These are phyloP conservation scores for Aspergillus felis DNA, from an alignment of 2,329 filamentous ascomycete species.

Conservation along the genomic window DNA sequence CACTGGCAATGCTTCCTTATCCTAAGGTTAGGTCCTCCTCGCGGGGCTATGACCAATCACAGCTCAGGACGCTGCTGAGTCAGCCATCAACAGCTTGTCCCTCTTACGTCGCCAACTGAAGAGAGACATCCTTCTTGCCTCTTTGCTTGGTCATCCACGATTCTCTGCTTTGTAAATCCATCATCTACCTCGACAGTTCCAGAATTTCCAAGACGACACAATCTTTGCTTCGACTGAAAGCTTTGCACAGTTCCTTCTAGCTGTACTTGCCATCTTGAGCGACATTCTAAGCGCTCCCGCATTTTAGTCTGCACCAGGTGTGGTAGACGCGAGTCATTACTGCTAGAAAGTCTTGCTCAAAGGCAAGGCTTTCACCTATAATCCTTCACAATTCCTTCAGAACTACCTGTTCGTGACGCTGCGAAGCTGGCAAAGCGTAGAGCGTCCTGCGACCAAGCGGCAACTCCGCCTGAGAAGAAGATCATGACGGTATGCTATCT, in stretches of 20 bases:
- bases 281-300: conserved; percentile 10
- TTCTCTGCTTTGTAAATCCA: conserved; percentile 2
- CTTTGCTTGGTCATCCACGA: conserved; percentile 8
- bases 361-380: conserved; percentile 38
- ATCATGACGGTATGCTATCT: conserved; percentile 46
- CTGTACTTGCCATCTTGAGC: neutral
- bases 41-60: conserved; percentile 17
- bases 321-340: conserved; percentile 18
- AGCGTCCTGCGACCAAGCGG: conserved; percentile 45
- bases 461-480: conserved; percentile 50
- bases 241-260: conserved; percentile 1
- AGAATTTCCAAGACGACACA: neutral
- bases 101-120: conserved; percentile 19
- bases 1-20: neutral
- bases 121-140: neutral
- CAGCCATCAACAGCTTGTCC: conserved; percentile 12
- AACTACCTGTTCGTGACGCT: conserved; percentile 41
- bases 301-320: conserved; percentile 23
- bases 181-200: neutral
- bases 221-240: neutral
- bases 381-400: conserved; percentile 41
- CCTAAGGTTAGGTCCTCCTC: neutral
- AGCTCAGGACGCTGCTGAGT: conserved; percentile 3
- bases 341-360: conserved; percentile 41
- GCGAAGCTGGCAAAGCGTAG: conserved; percentile 52